Evolutionary conservation across 805 yeast species (phyloP).

Genomic region (Suhomyces tanzawaensis): DNA sequence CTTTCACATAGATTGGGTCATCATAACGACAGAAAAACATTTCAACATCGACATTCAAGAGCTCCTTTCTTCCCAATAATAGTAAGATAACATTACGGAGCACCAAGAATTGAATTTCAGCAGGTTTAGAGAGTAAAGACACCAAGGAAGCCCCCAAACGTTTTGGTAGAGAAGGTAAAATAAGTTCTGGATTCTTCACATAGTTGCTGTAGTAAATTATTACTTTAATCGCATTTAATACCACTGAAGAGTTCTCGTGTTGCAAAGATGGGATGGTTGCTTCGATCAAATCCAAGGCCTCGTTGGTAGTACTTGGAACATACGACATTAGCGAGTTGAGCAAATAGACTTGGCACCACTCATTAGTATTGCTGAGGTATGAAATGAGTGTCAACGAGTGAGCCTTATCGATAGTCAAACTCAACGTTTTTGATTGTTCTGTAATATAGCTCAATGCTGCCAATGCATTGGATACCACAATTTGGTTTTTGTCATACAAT

Average conservation of each 20-base stretch:
- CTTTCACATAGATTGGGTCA: conserved; percentile 86
- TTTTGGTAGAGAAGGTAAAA: conserved; percentile 53
- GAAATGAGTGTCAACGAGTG: conserved; percentile 38
- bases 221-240: conserved; percentile 69
- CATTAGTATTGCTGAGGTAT: conserved; percentile 40
- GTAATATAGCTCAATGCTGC: conserved; percentile 65
- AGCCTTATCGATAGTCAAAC: conserved; percentile 51
- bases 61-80: conserved; percentile 60
- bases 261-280: conserved; percentile 66
- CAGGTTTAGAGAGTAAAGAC: conserved; percentile 66
- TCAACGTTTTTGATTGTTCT: conserved; percentile 50
- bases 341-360: conserved; percentile 74
- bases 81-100: conserved; percentile 77
- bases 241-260: conserved; percentile 80
- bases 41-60: conserved; percentile 66
- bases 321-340: conserved; percentile 63
- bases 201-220: conserved; percentile 74
- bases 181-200: conserved; percentile 52
- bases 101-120: conserved; percentile 81
- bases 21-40: conserved; percentile 79
- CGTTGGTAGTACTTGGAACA: conserved; percentile 67
- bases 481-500: conserved; percentile 54
- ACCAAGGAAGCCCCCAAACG: conserved; percentile 68
- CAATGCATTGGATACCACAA: conserved; percentile 69
- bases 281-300: conserved; percentile 66